A percentile compares a stretch with the other conserved stretches of the same genome.
phyloP scores from a whole-genome alignment of 2,329 filamentous ascomycete genomes.

The Beauveria sp. region DNA sequence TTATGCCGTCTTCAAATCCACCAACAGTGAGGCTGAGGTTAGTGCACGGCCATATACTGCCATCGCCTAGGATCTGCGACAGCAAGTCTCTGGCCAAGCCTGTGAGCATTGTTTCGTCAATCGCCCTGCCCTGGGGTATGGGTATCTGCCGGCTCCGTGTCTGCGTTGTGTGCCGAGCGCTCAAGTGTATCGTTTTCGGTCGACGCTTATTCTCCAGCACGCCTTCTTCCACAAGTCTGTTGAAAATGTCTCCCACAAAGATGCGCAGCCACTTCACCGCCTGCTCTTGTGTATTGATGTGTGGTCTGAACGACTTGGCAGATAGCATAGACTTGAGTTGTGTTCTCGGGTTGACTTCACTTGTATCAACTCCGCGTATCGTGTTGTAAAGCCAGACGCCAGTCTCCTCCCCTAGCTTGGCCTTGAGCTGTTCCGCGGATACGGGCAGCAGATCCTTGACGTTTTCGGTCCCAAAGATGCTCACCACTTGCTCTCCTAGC shows the following conservation, averaged over 20 bases:
- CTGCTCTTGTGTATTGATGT: conserved; percentile 70
- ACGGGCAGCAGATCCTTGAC: conserved; percentile 69
- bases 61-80: conserved; percentile 69
- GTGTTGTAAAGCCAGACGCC: conserved; percentile 79
- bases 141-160: conserved; percentile 66
- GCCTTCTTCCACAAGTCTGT: conserved; percentile 82
- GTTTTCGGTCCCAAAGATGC: conserved; percentile 72
- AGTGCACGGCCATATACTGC: conserved; percentile 80
- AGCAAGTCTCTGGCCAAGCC: conserved; percentile 70
- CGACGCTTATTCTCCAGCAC: conserved; percentile 79
- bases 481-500: conserved; percentile 76
- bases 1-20: conserved; percentile 85
- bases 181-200: conserved; percentile 77
- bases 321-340: conserved; percentile 97
- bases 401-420: conserved; percentile 73
- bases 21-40: conserved; percentile 82
- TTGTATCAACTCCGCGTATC: conserved; percentile 77
- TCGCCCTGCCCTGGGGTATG: conserved; percentile 66
- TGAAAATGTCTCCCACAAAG: conserved; percentile 85
- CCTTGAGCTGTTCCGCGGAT: conserved; percentile 66
- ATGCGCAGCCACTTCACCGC: conserved; percentile 81
- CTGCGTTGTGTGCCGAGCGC: conserved; percentile 68
- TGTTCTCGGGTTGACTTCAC: conserved; percentile 82
- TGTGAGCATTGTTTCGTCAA: conserved; percentile 67
- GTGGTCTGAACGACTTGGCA: conserved; percentile 87